Conservation (phyloP, 345 rosid genomes). For the Lepidium africanum region DNA sequence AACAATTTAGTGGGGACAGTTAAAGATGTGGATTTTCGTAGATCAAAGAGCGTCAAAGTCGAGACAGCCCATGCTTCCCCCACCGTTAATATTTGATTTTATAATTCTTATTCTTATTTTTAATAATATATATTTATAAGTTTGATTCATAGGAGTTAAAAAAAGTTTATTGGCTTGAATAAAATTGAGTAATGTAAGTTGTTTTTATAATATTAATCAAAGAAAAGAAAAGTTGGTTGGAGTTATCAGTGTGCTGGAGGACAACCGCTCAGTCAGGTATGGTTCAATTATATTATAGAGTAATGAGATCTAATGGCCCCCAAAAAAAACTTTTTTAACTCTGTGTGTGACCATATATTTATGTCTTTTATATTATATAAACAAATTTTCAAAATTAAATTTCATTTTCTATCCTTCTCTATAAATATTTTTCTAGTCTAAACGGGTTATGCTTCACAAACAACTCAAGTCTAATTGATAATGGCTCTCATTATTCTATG, state of each 20-base stretch:
- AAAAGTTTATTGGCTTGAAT: neutral
- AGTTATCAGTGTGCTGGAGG: slow-evolving; percentile 6
- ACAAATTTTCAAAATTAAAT: neutral
- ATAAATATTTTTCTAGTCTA: too few species aligned
- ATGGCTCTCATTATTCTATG: too few species aligned
- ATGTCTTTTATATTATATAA: neutral
- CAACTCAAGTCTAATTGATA: too few species aligned
- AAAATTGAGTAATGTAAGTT: neutral
- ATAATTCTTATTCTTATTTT: neutral
- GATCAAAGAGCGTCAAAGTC: slow-evolving; percentile 4
- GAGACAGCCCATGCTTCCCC: slow-evolving; percentile 9
- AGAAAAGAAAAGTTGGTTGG: slow-evolving; percentile 8
- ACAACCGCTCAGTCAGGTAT: slow-evolving; percentile 3
- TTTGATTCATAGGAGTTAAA: neutral
- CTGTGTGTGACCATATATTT: neutral
- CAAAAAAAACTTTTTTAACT: neutral
- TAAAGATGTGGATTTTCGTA: neutral
- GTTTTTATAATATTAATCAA: neutral
- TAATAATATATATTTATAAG: too few species aligned
- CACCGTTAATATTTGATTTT: neutral
- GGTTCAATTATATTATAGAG: neutral
- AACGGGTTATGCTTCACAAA: too few species aligned
- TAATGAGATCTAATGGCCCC: neutral
- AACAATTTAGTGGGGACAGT: neutral
- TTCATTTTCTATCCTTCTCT: too few species aligned